Percentiles rank a stretch among this genome's conserved stretches.
These are phyloP conservation scores for Naganishia cerealis DNA, from an alignment of 1,284 basidiomycete species.

Conservation along the genomic window DNA sequence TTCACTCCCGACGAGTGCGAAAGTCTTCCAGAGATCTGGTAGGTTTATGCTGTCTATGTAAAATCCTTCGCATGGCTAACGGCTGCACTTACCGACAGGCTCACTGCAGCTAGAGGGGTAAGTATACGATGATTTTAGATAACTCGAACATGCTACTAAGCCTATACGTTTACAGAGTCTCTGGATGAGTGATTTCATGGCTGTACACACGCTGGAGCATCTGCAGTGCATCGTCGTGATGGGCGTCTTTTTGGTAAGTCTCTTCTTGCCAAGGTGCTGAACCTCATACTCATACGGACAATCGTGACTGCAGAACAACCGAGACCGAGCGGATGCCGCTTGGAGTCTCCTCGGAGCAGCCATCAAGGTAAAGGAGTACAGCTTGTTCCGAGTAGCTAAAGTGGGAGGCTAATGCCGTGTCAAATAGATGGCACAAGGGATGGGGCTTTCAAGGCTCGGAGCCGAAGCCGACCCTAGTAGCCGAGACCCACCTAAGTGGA, in stretches of 20 bases:
- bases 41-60: neutral
- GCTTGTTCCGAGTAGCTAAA: neutral
- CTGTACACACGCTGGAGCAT: conserved; percentile 50
- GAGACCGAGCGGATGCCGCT: conserved; percentile 53
- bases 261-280: neutral
- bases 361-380: conserved; percentile 49
- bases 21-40: conserved; percentile 50
- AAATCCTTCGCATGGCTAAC: neutral
- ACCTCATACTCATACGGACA: neutral
- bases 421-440: conserved; percentile 53
- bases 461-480: conserved; percentile 50
- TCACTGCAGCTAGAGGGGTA: conserved; percentile 47
- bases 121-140: conserved; percentile 19
- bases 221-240: conserved; percentile 51
- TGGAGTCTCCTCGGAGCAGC: conserved; percentile 54
- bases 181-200: conserved; percentile 54
- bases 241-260: conserved; percentile 51
- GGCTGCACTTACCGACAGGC: neutral
- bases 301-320: conserved; percentile 49
- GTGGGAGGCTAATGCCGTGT: conserved; percentile 14
- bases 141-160: conserved; percentile 1
- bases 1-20: conserved; percentile 49
- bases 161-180: conserved; percentile 37
- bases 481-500: conserved; percentile 52
- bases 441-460: conserved; percentile 54